Evolutionary conservation across 371 early-diverging fungal species (phyloP).

Genomic region (Saksenaea oblongispora): DNA sequence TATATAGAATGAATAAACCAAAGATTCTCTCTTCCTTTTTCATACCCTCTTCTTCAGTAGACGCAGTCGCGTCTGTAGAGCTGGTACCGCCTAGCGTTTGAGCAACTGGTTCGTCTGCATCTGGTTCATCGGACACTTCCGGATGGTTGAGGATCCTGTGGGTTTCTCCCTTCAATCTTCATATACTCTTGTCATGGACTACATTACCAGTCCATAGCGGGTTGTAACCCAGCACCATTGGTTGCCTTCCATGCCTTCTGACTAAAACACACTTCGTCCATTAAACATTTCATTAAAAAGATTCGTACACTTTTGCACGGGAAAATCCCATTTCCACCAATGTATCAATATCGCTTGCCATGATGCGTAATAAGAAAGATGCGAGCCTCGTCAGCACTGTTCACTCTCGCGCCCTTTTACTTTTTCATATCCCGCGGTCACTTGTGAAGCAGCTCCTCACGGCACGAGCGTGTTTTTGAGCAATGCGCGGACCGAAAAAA

Average conservation of each 20-base stretch:
- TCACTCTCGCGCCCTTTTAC: too few species aligned
- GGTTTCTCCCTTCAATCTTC: not conserved
- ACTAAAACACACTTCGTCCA: not conserved
- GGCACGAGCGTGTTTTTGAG: too few species aligned
- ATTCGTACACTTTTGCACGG: slow-evolving; percentile 65
- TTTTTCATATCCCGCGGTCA: too few species aligned
- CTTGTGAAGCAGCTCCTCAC: too few species aligned
- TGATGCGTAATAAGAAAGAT: slow-evolving; percentile 7
- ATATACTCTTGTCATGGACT: not conserved
- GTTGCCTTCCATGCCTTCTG: not conserved
- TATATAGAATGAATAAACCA: not conserved
- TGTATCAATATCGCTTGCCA: slow-evolving; percentile 64
- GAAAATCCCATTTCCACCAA: slow-evolving; percentile 83
- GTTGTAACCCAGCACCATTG: slow-evolving; percentile 80
- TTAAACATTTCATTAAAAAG: not conserved
- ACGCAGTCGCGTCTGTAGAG: slow-evolving; percentile 23
- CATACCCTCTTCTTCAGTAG: slow-evolving; percentile 34
- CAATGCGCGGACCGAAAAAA: too few species aligned
- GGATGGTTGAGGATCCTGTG: slow-evolving; percentile 75
- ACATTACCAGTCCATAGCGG: slow-evolving; percentile 85
- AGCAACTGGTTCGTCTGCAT: slow-evolving; percentile 37
- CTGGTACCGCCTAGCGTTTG: slow-evolving; percentile 29
- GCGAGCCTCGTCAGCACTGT: too few species aligned
- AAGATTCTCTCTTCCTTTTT: not conserved
- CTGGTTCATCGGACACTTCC: slow-evolving; percentile 73